phyloP scores from a whole-genome alignment of 148 eudicot genomes.

The Vaccinium macrocarpon region DNA sequence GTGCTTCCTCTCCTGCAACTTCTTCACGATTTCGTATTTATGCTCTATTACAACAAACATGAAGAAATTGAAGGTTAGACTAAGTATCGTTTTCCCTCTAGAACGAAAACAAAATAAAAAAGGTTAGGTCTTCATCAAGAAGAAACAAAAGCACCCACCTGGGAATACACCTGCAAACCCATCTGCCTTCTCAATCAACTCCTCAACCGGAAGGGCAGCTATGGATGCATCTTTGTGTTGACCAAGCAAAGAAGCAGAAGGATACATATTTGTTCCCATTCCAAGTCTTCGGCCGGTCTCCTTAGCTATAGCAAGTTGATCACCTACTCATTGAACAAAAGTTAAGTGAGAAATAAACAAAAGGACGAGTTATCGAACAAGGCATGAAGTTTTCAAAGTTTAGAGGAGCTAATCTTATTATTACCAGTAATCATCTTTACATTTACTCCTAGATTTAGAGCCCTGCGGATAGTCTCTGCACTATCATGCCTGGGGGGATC shows the following conservation, averaged over 20 bases:
- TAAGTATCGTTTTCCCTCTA: conserved; percentile 10
- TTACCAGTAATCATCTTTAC: conserved; percentile 96
- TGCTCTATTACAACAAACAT: conserved; percentile 52
- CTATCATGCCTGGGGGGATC: conserved; percentile 96
- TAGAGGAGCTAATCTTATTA: neutral
- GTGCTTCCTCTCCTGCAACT: conserved; percentile 92
- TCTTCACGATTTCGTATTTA: conserved; percentile 94
- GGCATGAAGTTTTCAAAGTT: neutral
- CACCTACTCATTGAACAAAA: conserved; percentile 42
- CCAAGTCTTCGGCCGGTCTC: conserved; percentile 95
- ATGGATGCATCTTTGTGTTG: conserved; percentile 63
- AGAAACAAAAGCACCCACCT: conserved; percentile 35
- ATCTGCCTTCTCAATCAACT: conserved; percentile 89
- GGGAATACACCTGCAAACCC: conserved; percentile 97
- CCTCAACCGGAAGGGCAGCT: conserved; percentile 75
- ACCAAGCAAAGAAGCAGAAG: conserved; percentile 85
- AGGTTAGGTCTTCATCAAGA: neutral
- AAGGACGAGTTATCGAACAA: neutral
- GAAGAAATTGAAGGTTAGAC: conserved; percentile 3
- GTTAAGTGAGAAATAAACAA: neutral
- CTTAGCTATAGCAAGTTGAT: conserved; percentile 92
- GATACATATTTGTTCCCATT: conserved; percentile 97
- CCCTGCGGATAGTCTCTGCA: conserved; percentile 87
- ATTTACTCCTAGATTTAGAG: conserved; percentile 87
- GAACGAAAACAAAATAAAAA: neutral